These are phyloP conservation scores for Salix caprea DNA, from an alignment of 345 rosid species.

Conservation along the genomic window DNA sequence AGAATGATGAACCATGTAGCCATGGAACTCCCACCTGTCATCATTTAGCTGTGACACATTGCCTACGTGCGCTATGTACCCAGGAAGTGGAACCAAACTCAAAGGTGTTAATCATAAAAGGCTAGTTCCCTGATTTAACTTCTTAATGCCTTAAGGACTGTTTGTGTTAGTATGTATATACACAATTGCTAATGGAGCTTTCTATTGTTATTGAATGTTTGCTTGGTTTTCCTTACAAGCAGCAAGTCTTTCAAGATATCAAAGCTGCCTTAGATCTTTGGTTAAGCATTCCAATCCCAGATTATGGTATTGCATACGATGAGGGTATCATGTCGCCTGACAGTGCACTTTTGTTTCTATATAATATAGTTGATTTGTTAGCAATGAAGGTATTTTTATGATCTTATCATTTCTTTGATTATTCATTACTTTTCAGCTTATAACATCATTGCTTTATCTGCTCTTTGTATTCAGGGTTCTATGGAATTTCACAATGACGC, in stretches of 20 bases:
- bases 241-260: conserved; percentile 62
- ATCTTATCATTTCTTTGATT: conserved; percentile 14
- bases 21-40: conserved; percentile 29
- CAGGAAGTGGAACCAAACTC: conserved; percentile 79
- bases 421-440: conserved; percentile 3
- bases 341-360: conserved; percentile 47
- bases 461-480: conserved; percentile 51
- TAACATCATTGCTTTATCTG: conserved; percentile 10
- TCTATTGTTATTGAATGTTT: conserved; percentile 11
- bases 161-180: not conserved
- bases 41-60: conserved; percentile 62
- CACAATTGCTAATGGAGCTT: not conserved
- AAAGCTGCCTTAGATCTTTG: conserved; percentile 56
- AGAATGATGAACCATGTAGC: conserved; percentile 29
- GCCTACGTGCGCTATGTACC: conserved; percentile 64
- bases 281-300: conserved; percentile 38
- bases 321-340: conserved; percentile 34
- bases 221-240: conserved; percentile 21
- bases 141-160: conserved; percentile 14
- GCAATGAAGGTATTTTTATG: conserved; percentile 59
- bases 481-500: conserved; percentile 38
- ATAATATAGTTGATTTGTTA: conserved; percentile 59
- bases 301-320: conserved; percentile 26
- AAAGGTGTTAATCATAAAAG: conserved; percentile 51
- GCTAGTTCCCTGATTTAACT: conserved; percentile 30